These are phyloP conservation scores for Yarrowia sp. DNA, from an alignment of 805 yeast genomes.

Conservation along the genomic window DNA sequence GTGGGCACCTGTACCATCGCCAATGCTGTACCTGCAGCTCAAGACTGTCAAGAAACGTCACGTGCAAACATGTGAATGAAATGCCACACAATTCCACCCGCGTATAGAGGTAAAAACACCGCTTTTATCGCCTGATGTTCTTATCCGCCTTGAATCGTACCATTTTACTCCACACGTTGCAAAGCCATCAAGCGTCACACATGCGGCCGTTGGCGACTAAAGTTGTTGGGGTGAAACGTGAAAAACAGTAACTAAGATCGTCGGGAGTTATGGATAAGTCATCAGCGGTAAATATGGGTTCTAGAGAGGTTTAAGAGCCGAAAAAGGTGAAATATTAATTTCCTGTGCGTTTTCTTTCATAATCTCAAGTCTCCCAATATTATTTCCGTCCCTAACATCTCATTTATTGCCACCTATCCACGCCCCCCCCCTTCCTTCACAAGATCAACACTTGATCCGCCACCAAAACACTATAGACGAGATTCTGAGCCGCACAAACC, in stretches of 20 bases:
- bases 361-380: too few species aligned
- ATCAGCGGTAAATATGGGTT: background rate
- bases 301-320: too few species aligned
- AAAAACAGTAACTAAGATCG: conserved; percentile 10
- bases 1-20: background rate
- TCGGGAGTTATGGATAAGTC: conserved; percentile 1
- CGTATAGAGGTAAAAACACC: background rate
- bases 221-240: conserved; percentile 30
- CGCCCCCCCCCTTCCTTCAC: background rate
- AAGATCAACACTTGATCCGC: conserved; percentile 10
- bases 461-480: background rate
- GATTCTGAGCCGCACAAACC: conserved; percentile 12
- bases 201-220: conserved; percentile 15
- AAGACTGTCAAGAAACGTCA: background rate
- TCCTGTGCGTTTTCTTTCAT: too few species aligned
- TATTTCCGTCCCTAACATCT: too few species aligned
- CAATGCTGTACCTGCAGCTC: conserved; percentile 19
- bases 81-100: background rate
- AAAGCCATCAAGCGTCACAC: conserved; percentile 13
- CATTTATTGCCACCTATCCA: too few species aligned
- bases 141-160: conserved; percentile 19
- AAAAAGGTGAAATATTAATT: too few species aligned
- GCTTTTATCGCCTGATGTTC: conserved; percentile 6
- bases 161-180: conserved; percentile 5
- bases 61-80: conserved; percentile 27